Base-by-base conservation (phyloP, 176 grass and related monocot species). In the Oryza glumipatula region DNA sequence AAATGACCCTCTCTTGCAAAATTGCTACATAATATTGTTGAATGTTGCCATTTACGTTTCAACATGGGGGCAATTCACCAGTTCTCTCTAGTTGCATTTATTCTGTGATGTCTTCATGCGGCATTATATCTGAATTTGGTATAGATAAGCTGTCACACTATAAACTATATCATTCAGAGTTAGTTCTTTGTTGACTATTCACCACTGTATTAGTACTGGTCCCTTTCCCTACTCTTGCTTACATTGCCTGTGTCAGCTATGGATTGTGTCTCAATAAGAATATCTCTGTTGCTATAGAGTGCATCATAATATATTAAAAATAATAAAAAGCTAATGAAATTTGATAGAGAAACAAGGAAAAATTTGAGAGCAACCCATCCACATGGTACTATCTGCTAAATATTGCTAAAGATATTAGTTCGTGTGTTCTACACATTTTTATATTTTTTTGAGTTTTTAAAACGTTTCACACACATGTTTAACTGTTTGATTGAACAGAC, bases 1-100 rank as follows among this genome's bases (percentile, higher is more conserved):
- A 44, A 73, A 47, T 72, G 56, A 38, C 19, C 70, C 41, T 73
- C 12, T 24, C 6, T 8, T 73, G 21, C 4, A 54, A 7, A 44
- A 8, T 47, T 72, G 23, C 9, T 73, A 21, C 23, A 26, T 83
- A 72, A 79, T 63, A 45, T 76, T 68, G n/a, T 68, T 32, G 9
- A 64, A 73, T 38, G 17, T 48, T 32, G 23, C 39, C 71, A 11
- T 78, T 47, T 72, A 72, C 43, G 43, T 44, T 44, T 44, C 43
- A 10, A 44, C 10, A 44, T 44, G 43, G 43, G 8, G 9, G 43
- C 8, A 33, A n/a, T 69, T 28, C 2, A 67, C 28, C 67, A 43
- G 16, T 17, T 73, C 9, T 24, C 43, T 73, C 6, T 14, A 72
- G 7, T 47, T 41, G 7, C 39, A 39, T 39, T 41, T 41, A 6